These are phyloP conservation scores for Entomophthora muscae DNA, from an alignment of 371 early-diverging fungal species.

Conservation along the genomic window DNA sequence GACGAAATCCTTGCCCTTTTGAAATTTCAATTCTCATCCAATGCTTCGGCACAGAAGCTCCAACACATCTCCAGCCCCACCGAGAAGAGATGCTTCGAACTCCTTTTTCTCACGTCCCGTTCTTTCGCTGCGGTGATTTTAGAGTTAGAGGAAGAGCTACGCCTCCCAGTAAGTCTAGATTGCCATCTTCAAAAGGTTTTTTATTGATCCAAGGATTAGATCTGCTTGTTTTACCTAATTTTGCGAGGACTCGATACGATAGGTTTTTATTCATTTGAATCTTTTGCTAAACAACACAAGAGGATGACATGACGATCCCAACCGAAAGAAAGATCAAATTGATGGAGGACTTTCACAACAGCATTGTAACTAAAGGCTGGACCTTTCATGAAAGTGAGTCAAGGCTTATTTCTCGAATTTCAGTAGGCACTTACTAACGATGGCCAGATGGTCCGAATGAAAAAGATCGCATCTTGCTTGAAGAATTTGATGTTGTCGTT, in stretches of 20 bases:
- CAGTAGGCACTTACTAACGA: too few species aligned
- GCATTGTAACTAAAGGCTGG: slow-evolving; percentile 69
- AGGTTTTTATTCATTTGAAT: slow-evolving; percentile 25
- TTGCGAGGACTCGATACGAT: slow-evolving; percentile 94
- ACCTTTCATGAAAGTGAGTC: slow-evolving; percentile 11
- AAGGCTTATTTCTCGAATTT: too few species aligned
- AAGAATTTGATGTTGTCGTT: slow-evolving; percentile 76
- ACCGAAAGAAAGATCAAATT: slow-evolving; percentile 52
- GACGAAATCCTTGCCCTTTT: slow-evolving; percentile 66
- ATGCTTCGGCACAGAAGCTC: slow-evolving; percentile 26
- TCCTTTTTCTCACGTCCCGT: slow-evolving; percentile 78
- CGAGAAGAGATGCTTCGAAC: slow-evolving; percentile 67
- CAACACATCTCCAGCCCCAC: slow-evolving; percentile 30
- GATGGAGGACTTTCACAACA: slow-evolving; percentile 59
- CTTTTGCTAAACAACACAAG: too few species aligned
- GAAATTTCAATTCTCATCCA: slow-evolving; percentile 47
- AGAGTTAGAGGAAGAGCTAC: slow-evolving; percentile 72
- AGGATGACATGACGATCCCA: slow-evolving; percentile 83
- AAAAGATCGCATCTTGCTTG: slow-evolving; percentile 78
- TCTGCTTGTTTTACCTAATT: slow-evolving; percentile 82
- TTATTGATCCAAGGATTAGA: too few species aligned
- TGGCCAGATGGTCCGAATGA: slow-evolving; percentile 63
- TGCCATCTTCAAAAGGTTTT: too few species aligned
- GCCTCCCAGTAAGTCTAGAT: slow-evolving; percentile 55
- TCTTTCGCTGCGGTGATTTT: slow-evolving; percentile 93